phyloP scores from a whole-genome alignment of 257 asterid genomes.

The Solanum tarijense region DNA sequence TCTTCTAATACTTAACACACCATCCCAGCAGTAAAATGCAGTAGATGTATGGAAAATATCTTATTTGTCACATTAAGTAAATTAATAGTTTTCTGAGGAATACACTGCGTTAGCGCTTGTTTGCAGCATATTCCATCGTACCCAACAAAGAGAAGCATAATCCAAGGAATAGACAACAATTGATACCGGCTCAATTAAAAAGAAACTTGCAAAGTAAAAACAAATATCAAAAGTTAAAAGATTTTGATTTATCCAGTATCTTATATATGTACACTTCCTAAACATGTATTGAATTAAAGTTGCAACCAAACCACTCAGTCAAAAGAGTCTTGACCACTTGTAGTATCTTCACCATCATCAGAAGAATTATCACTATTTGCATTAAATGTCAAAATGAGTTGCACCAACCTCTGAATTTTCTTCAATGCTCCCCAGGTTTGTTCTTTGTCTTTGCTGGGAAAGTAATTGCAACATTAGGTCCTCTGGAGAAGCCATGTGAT shows the following conservation, averaged over 20 bases:
- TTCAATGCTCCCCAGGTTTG: slow-evolving; percentile 18
- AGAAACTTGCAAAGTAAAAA: neutral
- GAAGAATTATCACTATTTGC: slow-evolving; percentile 31
- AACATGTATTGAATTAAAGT: neutral
- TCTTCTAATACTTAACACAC: neutral
- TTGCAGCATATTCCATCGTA: neutral
- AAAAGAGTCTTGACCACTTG: slow-evolving; percentile 20
- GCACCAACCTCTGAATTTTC: slow-evolving; percentile 31
- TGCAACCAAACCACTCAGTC: slow-evolving; percentile 6
- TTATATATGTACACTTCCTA: slow-evolving; percentile 13
- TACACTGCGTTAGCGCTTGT: neutral
- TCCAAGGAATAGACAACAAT: neutral
- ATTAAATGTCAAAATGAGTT: slow-evolving; percentile 31
- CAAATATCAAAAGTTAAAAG: neutral
- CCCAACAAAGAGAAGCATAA: neutral
- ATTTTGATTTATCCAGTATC: slow-evolving; percentile 7
- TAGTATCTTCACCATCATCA: slow-evolving; percentile 22
- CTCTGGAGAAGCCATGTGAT: slow-evolving; percentile 32
- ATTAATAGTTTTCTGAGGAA: neutral
- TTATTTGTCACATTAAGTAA: neutral
- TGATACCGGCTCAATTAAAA: neutral
- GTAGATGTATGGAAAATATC: neutral
- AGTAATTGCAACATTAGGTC: slow-evolving; percentile 50
- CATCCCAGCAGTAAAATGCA: neutral
- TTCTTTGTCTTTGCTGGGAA: slow-evolving; percentile 28